A percentile compares a stretch with the other conserved stretches of the same genome.
These are phyloP conservation scores for Hansenula anomala DNA, from an alignment of 1,139 yeast species.

Conservation along the genomic window DNA sequence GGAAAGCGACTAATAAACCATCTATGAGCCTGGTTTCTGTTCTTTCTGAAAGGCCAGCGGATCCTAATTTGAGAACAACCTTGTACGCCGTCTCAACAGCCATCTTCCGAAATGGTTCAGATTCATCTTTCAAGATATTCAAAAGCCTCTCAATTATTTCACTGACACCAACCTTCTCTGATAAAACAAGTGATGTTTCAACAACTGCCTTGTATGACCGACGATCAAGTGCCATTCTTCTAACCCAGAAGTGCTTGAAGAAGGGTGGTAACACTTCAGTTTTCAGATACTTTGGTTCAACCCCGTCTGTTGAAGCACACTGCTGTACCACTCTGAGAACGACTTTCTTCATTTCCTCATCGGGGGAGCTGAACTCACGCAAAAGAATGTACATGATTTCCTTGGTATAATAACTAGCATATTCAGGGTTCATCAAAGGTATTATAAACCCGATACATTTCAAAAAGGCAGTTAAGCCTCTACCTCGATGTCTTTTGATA, in stretches of 20 bases:
- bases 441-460: constrained; percentile 76
- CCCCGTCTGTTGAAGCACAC: constrained; percentile 48
- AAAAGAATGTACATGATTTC: constrained; percentile 65
- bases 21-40: constrained; percentile 71
- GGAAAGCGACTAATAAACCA: constrained; percentile 80
- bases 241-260: constrained; percentile 72
- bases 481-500: constrained; percentile 71
- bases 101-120: constrained; percentile 78
- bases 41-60: constrained; percentile 48
- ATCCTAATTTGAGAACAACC: constrained; percentile 41
- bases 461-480: constrained; percentile 68
- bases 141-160: constrained; percentile 56
- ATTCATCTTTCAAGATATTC: constrained; percentile 67
- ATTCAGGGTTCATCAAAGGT: constrained; percentile 84
- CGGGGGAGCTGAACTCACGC: constrained; percentile 77
- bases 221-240: constrained; percentile 59
- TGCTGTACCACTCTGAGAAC: constrained; percentile 60
- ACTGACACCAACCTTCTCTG: constrained; percentile 64
- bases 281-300: constrained; percentile 40
- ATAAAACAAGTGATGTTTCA: constrained; percentile 66
- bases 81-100: constrained; percentile 64
- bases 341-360: constrained; percentile 82
- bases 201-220: constrained; percentile 57
- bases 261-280: constrained; percentile 58
- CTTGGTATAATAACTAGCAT: constrained; percentile 71